These are phyloP conservation scores for Cordyceps militaris DNA, from an alignment of 2,329 filamentous ascomycete species.

Conservation along the genomic window DNA sequence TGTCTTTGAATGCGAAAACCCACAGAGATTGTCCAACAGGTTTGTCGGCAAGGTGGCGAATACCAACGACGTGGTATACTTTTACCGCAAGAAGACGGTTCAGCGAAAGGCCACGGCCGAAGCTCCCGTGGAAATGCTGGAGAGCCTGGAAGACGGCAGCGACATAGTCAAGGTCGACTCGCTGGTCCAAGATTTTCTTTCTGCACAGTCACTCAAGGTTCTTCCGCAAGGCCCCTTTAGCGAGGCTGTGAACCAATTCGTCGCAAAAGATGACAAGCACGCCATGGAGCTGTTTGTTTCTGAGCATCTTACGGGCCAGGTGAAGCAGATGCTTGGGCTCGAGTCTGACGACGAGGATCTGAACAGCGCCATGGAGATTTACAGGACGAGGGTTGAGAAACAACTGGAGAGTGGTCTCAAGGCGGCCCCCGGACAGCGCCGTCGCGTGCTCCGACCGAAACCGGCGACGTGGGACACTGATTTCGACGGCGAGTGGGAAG, in stretches of 20 bases:
- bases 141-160: constrained; percentile 38
- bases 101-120: constrained; percentile 32
- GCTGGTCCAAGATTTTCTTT: constrained; percentile 80
- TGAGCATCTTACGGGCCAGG: constrained; percentile 62
- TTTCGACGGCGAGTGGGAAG: constrained; percentile 77
- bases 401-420: constrained; percentile 60
- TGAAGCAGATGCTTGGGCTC: constrained; percentile 61
- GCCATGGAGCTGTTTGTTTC: constrained; percentile 78
- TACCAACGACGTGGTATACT: constrained; percentile 86
- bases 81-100: constrained; percentile 78
- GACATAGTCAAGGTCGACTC: constrained; percentile 83
- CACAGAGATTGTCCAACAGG: constrained; percentile 89
- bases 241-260: constrained; percentile 86
- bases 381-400: constrained; percentile 63
- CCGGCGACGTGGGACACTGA: constrained; percentile 86
- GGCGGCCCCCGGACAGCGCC: constrained; percentile 28
- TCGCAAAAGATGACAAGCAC: constrained; percentile 91
- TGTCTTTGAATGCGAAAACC: constrained; percentile 86
- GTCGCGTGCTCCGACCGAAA: constrained; percentile 57
- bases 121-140: constrained; percentile 56
- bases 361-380: constrained; percentile 64
- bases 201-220: constrained; percentile 83
- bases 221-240: constrained; percentile 88
- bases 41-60: constrained; percentile 91
- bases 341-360: constrained; percentile 61